Evolutionary conservation across 164 flowering plant species (phyloP).

Genomic region (Liquidambar formosana): DNA sequence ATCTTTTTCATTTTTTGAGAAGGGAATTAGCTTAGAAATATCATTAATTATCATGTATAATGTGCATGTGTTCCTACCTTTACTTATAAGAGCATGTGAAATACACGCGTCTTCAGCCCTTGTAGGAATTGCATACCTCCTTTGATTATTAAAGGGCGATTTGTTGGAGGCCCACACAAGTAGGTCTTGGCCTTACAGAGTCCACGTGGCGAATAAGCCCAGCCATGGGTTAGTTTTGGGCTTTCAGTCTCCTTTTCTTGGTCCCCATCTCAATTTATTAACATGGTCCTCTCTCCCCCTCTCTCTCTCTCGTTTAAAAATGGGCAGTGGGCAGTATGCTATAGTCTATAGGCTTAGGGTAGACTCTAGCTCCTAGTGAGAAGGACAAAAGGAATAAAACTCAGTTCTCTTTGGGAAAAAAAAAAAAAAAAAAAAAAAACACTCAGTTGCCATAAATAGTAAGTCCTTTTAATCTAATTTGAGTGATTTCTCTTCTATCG

Average conservation of each 20-base stretch:
- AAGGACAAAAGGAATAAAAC: constrained; percentile 9
- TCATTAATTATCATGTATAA: too few relatives aligned
- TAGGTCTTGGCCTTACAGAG: constrained; percentile 7
- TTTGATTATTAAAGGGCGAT: too few relatives aligned
- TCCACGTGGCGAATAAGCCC: constrained; percentile 1
- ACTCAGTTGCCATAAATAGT: constrained; percentile 13
- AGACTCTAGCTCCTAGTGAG: too few relatives aligned
- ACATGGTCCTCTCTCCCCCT: neutral
- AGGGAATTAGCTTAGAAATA: too few relatives aligned
- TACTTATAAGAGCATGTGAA: neutral
- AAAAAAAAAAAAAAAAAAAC: too few relatives aligned
- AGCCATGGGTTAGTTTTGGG: constrained; percentile 16
- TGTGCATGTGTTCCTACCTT: too few relatives aligned
- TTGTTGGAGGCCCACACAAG: constrained; percentile 3
- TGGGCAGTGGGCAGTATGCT: neutral
- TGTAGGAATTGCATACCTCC: neutral
- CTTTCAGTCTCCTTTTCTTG: constrained; percentile 2
- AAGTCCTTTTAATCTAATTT: constrained; percentile 7
- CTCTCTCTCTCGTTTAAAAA: neutral
- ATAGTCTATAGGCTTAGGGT: neutral
- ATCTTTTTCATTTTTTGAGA: too few relatives aligned
- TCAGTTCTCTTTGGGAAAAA: too few relatives aligned
- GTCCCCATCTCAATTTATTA: constrained; percentile 13
- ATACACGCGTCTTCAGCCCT: neutral
- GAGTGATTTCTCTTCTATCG: too few relatives aligned